Base-by-base conservation (phyloP, 2,329 filamentous ascomycete species). In the Diaporthe velutina region DNA sequence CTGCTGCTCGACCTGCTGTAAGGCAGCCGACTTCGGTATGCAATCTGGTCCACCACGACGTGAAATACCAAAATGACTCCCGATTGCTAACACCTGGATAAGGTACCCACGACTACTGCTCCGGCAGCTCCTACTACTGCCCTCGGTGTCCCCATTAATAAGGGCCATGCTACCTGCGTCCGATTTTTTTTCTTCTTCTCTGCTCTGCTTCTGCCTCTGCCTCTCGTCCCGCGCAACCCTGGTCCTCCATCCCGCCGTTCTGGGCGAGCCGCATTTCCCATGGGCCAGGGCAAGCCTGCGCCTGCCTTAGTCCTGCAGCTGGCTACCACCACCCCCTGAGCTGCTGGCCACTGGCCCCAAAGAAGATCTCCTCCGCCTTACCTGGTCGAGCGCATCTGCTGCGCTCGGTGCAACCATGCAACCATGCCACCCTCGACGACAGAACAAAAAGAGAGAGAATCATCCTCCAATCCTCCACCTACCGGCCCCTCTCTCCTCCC, bases 1-100 rank as follows among this genome's bases (percentile, higher is more conserved):
- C 77, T 89, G 87, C 85, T 89, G 87, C 83, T 84, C 84, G 35
- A 87, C 85, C 78, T 89, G 87, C 82, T 89, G 87, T 83, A 87
- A 86, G 78, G 85, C 85, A 45, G 83, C 85, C 71, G 86, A 88
- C 78, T 86, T 86, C 73, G 87, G 87, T 76, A 50, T 30, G 74
- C 68, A 30, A 4, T 25, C 25, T 9, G 17, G 7, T n/a, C 33
- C 22, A 30, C 6, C n/a, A n/a, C 33, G 15, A n/a, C 22, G 19
- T n/a, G n/a, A 28, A 61, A 42, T 52, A 55, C 50, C 52, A 70
- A 33, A 33, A 33, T 15, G 3, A 30, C 42, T 30, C 45, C 48
- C 4, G 9, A 19, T 33, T 54, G 38, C 72, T 72, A 42, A 74
- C 42, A 19, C 30, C 38, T 30, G 54, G 60, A 50, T 58, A 25